A percentile compares a stretch with the other conserved stretches of the same genome.
These are phyloP conservation scores for Lotmaria passim DNA, from an alignment of 208 protist genomes.

Conservation along the genomic window DNA sequence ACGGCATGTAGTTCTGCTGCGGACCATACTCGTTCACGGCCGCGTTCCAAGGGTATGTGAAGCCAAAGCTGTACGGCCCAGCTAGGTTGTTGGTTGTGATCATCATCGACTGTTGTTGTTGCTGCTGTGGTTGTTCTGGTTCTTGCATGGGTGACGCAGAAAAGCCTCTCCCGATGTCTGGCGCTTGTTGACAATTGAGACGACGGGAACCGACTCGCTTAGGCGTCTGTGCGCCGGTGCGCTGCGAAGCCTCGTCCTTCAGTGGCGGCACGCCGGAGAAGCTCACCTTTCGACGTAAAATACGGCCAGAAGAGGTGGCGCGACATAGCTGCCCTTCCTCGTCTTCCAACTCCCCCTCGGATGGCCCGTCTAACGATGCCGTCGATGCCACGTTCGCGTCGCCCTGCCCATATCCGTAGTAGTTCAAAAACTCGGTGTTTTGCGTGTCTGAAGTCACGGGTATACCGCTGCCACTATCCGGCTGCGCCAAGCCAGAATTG, in stretches of 20 bases:
- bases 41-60: neutral
- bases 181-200: neutral
- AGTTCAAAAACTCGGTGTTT: neutral
- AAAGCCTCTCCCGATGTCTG: neutral
- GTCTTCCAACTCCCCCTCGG: neutral
- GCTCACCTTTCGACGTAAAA: constrained; percentile 14
- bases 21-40: neutral
- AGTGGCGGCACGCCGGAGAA: constrained; percentile 19
- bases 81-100: neutral
- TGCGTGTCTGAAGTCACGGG: neutral
- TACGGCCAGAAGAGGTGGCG: constrained; percentile 2
- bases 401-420: neutral
- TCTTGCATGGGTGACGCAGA: neutral
- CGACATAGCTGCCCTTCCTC: neutral
- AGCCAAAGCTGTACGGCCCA: neutral
- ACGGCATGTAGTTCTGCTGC: neutral
- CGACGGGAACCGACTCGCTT: constrained; percentile 12
- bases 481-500: neutral
- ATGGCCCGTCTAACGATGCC: neutral
- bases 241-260: constrained; percentile 9
- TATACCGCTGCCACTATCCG: neutral
- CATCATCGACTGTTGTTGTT: neutral
- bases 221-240: neutral
- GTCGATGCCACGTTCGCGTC: neutral
- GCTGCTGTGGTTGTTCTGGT: neutral